Evolutionary conservation across 2,329 filamentous ascomycete genomes (phyloP).

Genomic region (Intubia oerlemansii): DNA sequence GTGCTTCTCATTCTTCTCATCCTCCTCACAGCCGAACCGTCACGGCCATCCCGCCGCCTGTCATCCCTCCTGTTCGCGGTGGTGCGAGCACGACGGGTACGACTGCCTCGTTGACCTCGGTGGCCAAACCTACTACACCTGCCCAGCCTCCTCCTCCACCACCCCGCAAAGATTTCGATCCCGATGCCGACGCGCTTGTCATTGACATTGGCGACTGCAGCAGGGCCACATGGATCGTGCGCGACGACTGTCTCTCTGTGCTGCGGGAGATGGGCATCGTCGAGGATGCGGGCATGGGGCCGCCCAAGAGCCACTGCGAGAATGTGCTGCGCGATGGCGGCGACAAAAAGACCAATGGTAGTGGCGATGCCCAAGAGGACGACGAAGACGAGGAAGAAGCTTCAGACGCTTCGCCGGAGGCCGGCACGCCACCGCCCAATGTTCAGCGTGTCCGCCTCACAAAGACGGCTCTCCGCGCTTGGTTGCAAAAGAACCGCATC

Average conservation of each 20-base stretch:
- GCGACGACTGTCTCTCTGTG: slow-evolving; percentile 62
- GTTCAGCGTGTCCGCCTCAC: slow-evolving; percentile 29
- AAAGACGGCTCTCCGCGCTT: slow-evolving; percentile 37
- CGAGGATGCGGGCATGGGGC: slow-evolving; percentile 30
- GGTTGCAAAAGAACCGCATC: slow-evolving; percentile 41
- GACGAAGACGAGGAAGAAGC: not conserved
- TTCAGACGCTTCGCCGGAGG: not conserved
- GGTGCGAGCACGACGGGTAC: too few relatives aligned
- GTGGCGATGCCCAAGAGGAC: not conserved
- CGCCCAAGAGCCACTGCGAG: slow-evolving; percentile 10
- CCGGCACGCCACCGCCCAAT: slow-evolving; percentile 10
- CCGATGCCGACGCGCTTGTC: slow-evolving; percentile 21
- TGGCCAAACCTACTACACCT: too few relatives aligned
- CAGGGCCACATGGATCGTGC: slow-evolving; percentile 59
- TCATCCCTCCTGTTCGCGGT: too few relatives aligned
- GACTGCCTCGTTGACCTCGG: not conserved
- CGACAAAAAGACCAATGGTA: slow-evolving; percentile 3
- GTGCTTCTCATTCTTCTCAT: too few relatives aligned
- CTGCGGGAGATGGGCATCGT: slow-evolving; percentile 63
- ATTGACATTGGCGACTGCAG: slow-evolving; percentile 52
- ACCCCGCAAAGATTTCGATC: too few relatives aligned
- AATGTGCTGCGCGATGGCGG: slow-evolving; percentile 2
- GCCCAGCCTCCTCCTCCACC: not conserved
- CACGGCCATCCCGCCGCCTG: too few relatives aligned
- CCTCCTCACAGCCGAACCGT: too few relatives aligned